Conservation (phyloP, 106 monocot genomes). For the Phalaenopsis aphrodite region DNA sequence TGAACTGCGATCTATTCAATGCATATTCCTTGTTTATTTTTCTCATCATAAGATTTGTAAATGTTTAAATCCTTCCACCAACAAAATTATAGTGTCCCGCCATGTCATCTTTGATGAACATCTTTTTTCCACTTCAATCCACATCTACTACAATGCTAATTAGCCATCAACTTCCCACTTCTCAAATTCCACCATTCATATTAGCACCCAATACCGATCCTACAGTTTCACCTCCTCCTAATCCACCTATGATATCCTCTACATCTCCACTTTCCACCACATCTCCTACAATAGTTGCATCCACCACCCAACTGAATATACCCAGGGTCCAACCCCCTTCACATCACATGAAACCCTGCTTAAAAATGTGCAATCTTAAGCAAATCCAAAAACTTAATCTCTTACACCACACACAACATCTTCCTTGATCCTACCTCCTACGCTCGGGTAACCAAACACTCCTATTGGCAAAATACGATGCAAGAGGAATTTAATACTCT, state of each 20-base stretch:
- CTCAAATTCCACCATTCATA: not conserved
- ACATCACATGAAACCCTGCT: too few relatives aligned
- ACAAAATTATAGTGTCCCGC: not conserved
- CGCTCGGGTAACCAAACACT: not conserved
- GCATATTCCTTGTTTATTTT: not conserved
- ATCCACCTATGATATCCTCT: too few relatives aligned
- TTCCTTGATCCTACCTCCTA: too few relatives aligned
- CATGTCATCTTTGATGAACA: not conserved
- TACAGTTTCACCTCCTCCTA: too few relatives aligned
- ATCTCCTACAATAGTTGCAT: too few relatives aligned
- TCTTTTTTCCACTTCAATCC: not conserved
- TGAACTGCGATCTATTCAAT: not conserved
- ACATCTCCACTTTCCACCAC: too few relatives aligned
- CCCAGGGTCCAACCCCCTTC: too few relatives aligned
- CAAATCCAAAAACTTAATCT: too few relatives aligned
- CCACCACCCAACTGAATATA: too few relatives aligned
- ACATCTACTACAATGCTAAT: not conserved
- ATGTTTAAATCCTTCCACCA: not conserved
- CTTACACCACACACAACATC: too few relatives aligned
- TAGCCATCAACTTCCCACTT: not conserved
- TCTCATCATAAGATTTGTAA: not conserved
- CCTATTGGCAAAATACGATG: not conserved
- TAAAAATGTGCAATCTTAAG: too few relatives aligned
- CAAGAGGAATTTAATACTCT: not conserved
- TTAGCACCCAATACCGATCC: not conserved